These are phyloP conservation scores for Polyporus tsugae DNA, from an alignment of 1,284 basidiomycete genomes.

Conservation along the genomic window DNA sequence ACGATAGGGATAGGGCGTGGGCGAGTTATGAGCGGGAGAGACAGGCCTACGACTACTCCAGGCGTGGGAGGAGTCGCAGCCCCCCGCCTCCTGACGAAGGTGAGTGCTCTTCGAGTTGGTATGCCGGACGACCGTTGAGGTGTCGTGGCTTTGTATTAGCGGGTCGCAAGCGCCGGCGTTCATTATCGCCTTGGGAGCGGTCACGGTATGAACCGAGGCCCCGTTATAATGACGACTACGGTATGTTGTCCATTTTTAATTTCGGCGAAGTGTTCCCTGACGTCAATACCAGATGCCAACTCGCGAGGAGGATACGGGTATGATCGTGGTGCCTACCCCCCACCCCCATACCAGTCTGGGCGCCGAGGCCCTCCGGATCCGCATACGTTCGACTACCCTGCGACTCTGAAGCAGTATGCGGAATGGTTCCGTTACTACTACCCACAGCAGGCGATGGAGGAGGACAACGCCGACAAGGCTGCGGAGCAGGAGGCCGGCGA, in stretches of 20 bases:
- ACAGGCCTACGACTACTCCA: constrained; percentile 61
- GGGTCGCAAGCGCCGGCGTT: constrained; percentile 84
- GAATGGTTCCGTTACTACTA: constrained; percentile 90
- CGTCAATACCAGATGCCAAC: constrained; percentile 60
- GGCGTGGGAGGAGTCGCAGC: constrained; percentile 78
- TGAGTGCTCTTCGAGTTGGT: constrained; percentile 45
- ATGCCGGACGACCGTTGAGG: constrained; percentile 16
- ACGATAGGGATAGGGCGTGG: constrained; percentile 76
- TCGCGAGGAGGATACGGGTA: constrained; percentile 69
- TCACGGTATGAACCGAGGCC: constrained; percentile 84
- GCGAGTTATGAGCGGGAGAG: constrained; percentile 73
- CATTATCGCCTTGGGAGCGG: constrained; percentile 85
- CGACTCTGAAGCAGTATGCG: constrained; percentile 85
- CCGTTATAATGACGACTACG: constrained; percentile 81
- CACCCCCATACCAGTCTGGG: constrained; percentile 48
- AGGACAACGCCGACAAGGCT: constrained; percentile 81
- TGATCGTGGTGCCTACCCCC: constrained; percentile 57
- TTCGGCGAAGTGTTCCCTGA: constrained; percentile 9
- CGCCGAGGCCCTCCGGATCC: constrained; percentile 80
- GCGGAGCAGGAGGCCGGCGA: constrained; percentile 83
- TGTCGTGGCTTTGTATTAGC: constrained; percentile 42
- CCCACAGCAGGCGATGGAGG: constrained; percentile 79
- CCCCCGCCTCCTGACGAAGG: constrained; percentile 70
- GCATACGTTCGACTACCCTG: constrained; percentile 83
- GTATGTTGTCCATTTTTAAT: constrained; percentile 51